phyloP scores from a whole-genome alignment of 2,329 filamentous ascomycete genomes.

The Lachnellula occidentalis region DNA sequence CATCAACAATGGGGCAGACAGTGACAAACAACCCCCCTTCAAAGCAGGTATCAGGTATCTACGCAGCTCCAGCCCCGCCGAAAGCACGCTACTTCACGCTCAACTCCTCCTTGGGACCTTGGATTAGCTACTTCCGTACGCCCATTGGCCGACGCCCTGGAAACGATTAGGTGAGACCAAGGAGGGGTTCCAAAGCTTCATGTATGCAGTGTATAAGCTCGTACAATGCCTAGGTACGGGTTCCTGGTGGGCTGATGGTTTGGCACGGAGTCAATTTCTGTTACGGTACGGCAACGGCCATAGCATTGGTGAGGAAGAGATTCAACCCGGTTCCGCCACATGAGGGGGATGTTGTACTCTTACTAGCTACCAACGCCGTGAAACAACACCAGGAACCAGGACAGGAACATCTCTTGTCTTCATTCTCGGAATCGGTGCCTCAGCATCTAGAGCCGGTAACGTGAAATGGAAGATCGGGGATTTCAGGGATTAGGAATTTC shows the following conservation, averaged over 20 bases:
- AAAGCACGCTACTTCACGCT: neutral
- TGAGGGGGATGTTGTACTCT: conserved; percentile 1
- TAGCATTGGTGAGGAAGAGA: neutral
- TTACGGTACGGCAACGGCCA: neutral
- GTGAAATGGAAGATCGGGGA: neutral
- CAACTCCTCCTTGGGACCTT: neutral
- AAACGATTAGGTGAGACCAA: neutral
- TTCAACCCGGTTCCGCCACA: conserved; percentile 5
- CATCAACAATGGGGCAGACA: too few species aligned
- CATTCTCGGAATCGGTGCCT: neutral
- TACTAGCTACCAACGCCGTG: conserved; percentile 9
- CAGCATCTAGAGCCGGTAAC: neutral
- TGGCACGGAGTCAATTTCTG: conserved; percentile 1
- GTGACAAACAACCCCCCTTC: too few species aligned
- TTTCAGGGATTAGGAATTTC: neutral
- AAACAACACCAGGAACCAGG: conserved; percentile 13
- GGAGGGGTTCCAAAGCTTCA: neutral
- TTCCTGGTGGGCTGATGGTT: conserved; percentile 7
- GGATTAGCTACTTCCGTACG: neutral
- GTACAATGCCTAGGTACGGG: neutral
- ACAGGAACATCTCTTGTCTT: neutral
- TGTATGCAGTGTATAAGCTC: neutral
- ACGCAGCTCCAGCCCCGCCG: neutral
- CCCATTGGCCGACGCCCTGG: neutral
- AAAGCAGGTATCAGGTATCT: too few species aligned